Evolutionary conservation across 2,329 filamentous ascomycete species (phyloP), one percentile per base, ranked within the genome.

Genomic region (Sclerotinia borealis): DNA sequence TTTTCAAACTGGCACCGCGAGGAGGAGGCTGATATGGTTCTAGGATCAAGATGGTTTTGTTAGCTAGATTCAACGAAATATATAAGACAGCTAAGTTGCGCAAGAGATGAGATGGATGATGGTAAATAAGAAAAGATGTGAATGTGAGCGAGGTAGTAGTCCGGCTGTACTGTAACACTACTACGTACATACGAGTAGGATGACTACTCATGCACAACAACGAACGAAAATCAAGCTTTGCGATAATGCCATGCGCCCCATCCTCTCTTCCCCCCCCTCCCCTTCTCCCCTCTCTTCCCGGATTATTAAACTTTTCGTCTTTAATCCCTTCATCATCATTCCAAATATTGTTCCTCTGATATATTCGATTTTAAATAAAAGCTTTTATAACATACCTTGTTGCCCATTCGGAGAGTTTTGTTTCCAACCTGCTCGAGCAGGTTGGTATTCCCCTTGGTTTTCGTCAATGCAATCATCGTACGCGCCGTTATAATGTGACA

Each of bases 391-490:
- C 60, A 9, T 48, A 62, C 60, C 60, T 58, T 55, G 50, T 47
- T 43, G 58, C 19, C 41, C 6, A 37, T 34, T 31, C 7, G 15
- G 41, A 19, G 29, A 36, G 19, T 48, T 37, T 45, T 39, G 50
- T 39, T 58, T 62, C 60, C 60, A 62, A 19, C 41, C 60, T 19
- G 60, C 60, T 31, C 60, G 31, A 27, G 60, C 41, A 39, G 60
- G 51, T 31, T 62, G 60, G 17, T 62, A 62, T 58, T 62, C 60
- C 7, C 45, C 60, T 10, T 56, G 41, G 4, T 15, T 9, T 10
- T 62, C 50, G 15, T 43, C 48, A 15, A 19, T 11, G 41, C 43
- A 45, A 48, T 48, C 50, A 34, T 62, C 49, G 43, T 49, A 62
- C 27, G 37, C 39, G 43, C 41, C 4, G 39, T 34, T 36, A 29